Evolutionary conservation across 208 protist genomes (phyloP).

Genomic region (Naegleria fowleri): DNA sequence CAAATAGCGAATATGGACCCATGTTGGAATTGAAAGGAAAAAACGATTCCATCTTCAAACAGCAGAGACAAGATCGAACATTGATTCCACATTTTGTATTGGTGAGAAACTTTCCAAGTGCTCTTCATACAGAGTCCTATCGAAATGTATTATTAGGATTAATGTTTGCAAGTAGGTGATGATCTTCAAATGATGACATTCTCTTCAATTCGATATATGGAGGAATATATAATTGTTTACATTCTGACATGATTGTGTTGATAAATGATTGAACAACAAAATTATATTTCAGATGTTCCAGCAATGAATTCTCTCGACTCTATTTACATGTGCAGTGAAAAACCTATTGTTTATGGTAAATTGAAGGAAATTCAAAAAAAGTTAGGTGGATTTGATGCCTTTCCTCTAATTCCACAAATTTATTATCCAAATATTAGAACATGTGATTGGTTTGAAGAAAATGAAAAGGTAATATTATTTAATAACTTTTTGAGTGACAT

Average conservation of each 20-base stretch:
- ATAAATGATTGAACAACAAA: not conserved
- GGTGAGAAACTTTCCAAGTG: slow-evolving; percentile 6
- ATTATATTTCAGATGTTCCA: slow-evolving; percentile 26
- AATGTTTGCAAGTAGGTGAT: not conserved
- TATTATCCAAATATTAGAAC: slow-evolving; percentile 31
- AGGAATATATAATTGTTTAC: no score
- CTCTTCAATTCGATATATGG: no score
- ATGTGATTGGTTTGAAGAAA: slow-evolving; percentile 12
- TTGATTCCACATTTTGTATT: slow-evolving; percentile 22
- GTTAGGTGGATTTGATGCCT: slow-evolving; percentile 29
- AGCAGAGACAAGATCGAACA: not conserved
- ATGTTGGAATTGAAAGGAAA: not conserved
- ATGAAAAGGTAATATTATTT: slow-evolving; percentile 20
- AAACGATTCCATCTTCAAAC: not conserved
- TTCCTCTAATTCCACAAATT: slow-evolving; percentile 34
- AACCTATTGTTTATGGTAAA: slow-evolving; percentile 32
- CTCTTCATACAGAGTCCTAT: not conserved
- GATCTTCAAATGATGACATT: no score
- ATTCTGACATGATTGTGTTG: no score
- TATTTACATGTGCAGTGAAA: slow-evolving; percentile 33
- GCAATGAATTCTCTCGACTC: slow-evolving; percentile 37
- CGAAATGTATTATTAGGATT: slow-evolving; percentile 25
- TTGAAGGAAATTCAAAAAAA: slow-evolving; percentile 30
- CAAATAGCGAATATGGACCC: not conserved
- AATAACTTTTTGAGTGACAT: not conserved